phyloP scores from a whole-genome alignment of 2,329 filamentous ascomycete species.

The Rutstroemia sydowiana region DNA sequence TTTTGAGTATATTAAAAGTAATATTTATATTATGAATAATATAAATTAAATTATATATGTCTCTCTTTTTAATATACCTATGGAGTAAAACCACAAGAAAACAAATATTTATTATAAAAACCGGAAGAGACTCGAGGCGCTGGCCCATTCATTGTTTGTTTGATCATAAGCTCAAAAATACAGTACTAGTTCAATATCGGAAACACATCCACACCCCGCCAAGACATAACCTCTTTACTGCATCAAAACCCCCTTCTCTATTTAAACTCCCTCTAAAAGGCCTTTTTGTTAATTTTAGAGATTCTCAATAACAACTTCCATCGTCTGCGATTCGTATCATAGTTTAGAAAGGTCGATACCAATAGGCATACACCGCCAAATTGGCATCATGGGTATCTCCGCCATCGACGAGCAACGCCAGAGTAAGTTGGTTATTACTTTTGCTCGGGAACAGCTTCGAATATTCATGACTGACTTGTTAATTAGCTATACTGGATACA shows the following conservation, averaged over 20 bases:
- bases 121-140: too few species aligned
- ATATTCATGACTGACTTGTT: slow-evolving; percentile 12
- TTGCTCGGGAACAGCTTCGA: neutral
- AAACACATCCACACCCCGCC: neutral
- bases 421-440: slow-evolving; percentile 41
- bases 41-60: too few species aligned
- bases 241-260: neutral
- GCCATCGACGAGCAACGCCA: slow-evolving; percentile 79
- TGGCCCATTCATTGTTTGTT: too few species aligned
- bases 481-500: slow-evolving; percentile 60
- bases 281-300: neutral
- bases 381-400: slow-evolving; percentile 49
- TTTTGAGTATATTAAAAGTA: too few species aligned
- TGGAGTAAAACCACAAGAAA: too few species aligned
- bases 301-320: neutral
- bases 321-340: neutral
- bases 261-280: too few species aligned
- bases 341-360: neutral
- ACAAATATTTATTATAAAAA: too few species aligned
- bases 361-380: slow-evolving; percentile 7
- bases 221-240: neutral
- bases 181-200: too few species aligned
- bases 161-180: too few species aligned
- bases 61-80: too few species aligned
- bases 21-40: too few species aligned